These are phyloP conservation scores for Parathielavia hyrcaniae DNA, from an alignment of 495 filamentous ascomycete genomes.

Conservation along the genomic window DNA sequence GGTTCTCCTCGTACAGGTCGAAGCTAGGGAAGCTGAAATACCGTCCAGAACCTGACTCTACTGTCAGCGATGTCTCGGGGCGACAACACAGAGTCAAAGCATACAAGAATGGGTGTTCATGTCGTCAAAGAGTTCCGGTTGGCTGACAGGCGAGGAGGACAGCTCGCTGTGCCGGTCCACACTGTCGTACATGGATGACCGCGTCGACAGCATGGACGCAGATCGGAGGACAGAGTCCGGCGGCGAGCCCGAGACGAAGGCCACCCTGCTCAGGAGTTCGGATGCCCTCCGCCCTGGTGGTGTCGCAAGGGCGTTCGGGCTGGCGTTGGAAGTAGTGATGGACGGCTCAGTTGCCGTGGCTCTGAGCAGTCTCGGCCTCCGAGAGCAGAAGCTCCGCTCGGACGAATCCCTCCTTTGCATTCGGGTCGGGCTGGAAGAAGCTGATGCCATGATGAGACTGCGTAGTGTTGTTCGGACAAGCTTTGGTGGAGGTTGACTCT, in stretches of 20 bases:
- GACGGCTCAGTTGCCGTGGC: conserved; percentile 49
- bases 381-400: conserved; percentile 29
- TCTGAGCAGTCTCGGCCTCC: conserved; percentile 47
- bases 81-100: conserved; percentile 1
- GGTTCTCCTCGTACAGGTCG: conserved; percentile 43
- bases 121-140: conserved; percentile 26
- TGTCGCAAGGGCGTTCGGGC: conserved; percentile 42
- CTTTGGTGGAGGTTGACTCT: neutral
- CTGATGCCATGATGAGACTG: conserved; percentile 30
- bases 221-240: conserved; percentile 32
- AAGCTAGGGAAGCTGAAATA: conserved; percentile 57
- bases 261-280: conserved; percentile 48
- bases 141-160: conserved; percentile 31
- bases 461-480: conserved; percentile 6
- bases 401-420: conserved; percentile 37
- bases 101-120: conserved; percentile 25
- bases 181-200: conserved; percentile 35
- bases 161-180: conserved; percentile 26
- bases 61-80: conserved; percentile 14
- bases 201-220: conserved; percentile 33
- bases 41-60: conserved; percentile 33
- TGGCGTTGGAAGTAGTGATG: conserved; percentile 50
- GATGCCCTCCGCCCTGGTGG: conserved; percentile 44
- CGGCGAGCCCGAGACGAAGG: conserved; percentile 39
- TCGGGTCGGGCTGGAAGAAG: conserved; percentile 24